Evolutionary conservation across 108 stramenopile genomes (phyloP).

Genomic region (Cyclotella choctawhatcheeana): DNA sequence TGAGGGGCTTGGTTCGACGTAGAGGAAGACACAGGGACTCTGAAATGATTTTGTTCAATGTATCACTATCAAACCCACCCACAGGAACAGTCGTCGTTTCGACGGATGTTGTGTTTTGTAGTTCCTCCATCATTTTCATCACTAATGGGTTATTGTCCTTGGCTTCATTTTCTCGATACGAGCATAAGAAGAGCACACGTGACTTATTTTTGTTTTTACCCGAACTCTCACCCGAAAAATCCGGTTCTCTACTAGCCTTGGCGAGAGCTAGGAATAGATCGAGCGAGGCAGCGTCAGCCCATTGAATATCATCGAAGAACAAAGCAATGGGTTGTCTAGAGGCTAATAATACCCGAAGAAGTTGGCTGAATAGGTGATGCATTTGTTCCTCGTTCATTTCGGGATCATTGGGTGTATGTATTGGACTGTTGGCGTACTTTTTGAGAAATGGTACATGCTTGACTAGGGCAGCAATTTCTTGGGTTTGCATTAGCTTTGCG

Average conservation of each 20-base stretch:
- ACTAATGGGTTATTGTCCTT: conserved; percentile 18
- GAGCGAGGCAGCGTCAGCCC: conserved; percentile 59
- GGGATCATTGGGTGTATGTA: neutral
- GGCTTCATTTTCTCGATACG: conserved; percentile 61
- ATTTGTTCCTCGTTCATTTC: conserved; percentile 21
- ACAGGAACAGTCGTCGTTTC: conserved; percentile 23
- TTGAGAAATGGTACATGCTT: conserved; percentile 26
- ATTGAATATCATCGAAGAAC: conserved; percentile 71
- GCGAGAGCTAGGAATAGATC: conserved; percentile 50
- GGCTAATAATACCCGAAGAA: conserved; percentile 16
- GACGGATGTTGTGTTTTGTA: conserved; percentile 8
- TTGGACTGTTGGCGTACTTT: conserved; percentile 2
- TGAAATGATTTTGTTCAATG: conserved; percentile 29
- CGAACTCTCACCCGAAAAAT: neutral
- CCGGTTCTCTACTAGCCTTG: conserved; percentile 25
- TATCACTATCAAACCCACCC: conserved; percentile 4
- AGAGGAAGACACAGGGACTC: conserved; percentile 23
- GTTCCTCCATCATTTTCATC: conserved; percentile 8
- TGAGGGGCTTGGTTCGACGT: conserved; percentile 19
- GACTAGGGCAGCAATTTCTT: conserved; percentile 9
- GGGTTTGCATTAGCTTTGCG: conserved; percentile 1
- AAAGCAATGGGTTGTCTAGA: conserved; percentile 28
- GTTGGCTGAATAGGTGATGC: conserved; percentile 22
- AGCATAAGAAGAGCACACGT: conserved; percentile 46
- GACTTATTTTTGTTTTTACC: neutral